Percentiles rank a stretch among this genome's conserved stretches.
phyloP scores from a whole-genome alignment of 2,329 filamentous ascomycete genomes.

The Fusarium incarnatum region DNA sequence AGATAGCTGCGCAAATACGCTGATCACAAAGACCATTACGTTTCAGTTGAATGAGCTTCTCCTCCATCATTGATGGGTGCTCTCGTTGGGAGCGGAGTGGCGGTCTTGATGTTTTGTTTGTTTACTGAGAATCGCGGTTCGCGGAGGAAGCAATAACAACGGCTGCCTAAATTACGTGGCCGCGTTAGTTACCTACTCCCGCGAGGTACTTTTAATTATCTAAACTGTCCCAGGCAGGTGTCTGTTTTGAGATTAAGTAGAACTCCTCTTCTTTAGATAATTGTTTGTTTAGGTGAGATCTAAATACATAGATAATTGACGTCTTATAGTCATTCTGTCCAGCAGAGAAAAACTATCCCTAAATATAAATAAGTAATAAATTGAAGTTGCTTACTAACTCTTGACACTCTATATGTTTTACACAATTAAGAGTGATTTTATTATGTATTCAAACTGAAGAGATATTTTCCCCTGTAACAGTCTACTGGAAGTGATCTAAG shows the following conservation, averaged over 20 bases:
- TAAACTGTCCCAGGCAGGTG: fast-evolving
- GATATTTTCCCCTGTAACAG: too few relatives aligned
- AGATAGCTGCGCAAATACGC: neutral
- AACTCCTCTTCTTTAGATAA: fast-evolving
- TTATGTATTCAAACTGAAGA: too few relatives aligned
- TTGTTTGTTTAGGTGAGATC: neutral
- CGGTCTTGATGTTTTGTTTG: neutral
- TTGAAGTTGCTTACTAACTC: too few relatives aligned
- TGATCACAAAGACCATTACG: neutral
- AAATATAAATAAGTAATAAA: too few relatives aligned
- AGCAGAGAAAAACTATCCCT: too few relatives aligned
- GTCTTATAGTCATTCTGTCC: too few relatives aligned
- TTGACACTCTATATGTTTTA: too few relatives aligned
- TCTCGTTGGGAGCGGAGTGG: neutral
- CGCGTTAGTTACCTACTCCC: neutral
- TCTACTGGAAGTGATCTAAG: neutral
- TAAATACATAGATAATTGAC: too few relatives aligned
- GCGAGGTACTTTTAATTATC: neutral
- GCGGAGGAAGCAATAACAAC: fast-evolving
- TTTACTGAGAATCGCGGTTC: neutral
- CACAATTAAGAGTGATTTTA: too few relatives aligned
- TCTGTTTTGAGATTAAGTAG: fast-evolving
- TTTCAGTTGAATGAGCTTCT: neutral
- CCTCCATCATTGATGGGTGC: neutral
- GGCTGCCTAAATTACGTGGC: neutral